Evolutionary conservation across 352 stramenopile genomes (phyloP).

Genomic region (Paralagenidium karlingii): DNA sequence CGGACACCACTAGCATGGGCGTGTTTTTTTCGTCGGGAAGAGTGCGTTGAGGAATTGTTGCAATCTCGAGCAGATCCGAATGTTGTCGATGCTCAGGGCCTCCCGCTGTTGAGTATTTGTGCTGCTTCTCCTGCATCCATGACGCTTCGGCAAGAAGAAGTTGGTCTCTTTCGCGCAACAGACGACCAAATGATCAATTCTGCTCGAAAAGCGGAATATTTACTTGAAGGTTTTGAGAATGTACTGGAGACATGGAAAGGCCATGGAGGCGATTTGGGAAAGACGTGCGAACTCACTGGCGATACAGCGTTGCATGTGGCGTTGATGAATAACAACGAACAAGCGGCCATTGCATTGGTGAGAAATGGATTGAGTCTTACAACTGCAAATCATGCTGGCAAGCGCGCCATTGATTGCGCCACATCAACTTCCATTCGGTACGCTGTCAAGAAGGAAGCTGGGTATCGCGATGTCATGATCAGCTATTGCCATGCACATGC

Average conservation of each 20-base stretch:
- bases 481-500: constrained; percentile 77
- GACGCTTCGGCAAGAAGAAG: too few relatives aligned
- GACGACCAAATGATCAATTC: constrained; percentile 33
- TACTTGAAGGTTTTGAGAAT: too few relatives aligned
- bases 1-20: constrained; percentile 60
- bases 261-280: constrained; percentile 35
- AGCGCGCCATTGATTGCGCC: constrained; percentile 62
- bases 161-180: constrained; percentile 47
- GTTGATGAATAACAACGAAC: constrained; percentile 51
- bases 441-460: constrained; percentile 61
- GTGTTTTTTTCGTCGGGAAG: constrained; percentile 53
- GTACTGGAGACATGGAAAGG: constrained; percentile 29
- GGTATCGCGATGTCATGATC: constrained; percentile 80
- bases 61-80: constrained; percentile 41
- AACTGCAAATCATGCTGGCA: constrained; percentile 45
- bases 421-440: constrained; percentile 71
- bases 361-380: constrained; percentile 47
- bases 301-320: constrained; percentile 64
- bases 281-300: constrained; percentile 32
- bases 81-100: constrained; percentile 38
- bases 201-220: too few relatives aligned
- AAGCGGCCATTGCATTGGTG: constrained; percentile 44
- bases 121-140: too few relatives aligned
- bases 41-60: constrained; percentile 43
- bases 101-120: constrained; percentile 54